Percentiles rank a stretch among this genome's conserved stretches.
Conservation (phyloP, 1,139 yeast species). For the Blastobotrys raffinosifermentans region DNA sequence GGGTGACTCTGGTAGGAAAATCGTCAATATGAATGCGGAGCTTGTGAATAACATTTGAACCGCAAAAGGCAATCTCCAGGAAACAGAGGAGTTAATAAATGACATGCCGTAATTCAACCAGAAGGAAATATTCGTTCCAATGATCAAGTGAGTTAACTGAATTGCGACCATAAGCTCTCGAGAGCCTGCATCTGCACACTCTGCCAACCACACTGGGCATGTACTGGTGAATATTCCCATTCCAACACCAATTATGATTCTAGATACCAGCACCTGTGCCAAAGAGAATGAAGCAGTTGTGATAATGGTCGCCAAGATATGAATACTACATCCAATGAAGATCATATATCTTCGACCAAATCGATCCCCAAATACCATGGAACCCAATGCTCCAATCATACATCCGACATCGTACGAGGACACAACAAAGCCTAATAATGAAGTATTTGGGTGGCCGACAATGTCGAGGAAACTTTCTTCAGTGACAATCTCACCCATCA, state of each 20-base stretch:
- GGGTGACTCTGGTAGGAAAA: constrained; percentile 44
- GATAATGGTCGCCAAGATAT: constrained; percentile 13
- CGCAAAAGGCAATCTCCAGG: constrained; percentile 30
- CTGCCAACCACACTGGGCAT: constrained; percentile 76
- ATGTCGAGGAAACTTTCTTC: constrained; percentile 16
- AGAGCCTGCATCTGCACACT: constrained; percentile 53
- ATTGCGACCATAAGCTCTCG: constrained; percentile 45
- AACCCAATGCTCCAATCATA: constrained; percentile 10
- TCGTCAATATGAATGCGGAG: constrained; percentile 20
- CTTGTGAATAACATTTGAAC: constrained; percentile 21
- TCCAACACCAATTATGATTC: constrained; percentile 51
- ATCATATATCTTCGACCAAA: constrained; percentile 13
- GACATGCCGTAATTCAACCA: constrained; percentile 13
- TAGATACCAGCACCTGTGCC: constrained; percentile 46
- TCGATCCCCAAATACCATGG: constrained; percentile 10
- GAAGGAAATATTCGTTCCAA: constrained; percentile 12
- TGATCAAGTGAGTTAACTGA: constrained; percentile 46
- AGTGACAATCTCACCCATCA: constrained; percentile 56
- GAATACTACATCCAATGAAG: constrained; percentile 12
- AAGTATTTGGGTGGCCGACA: constrained; percentile 8
- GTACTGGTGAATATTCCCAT: constrained; percentile 65
- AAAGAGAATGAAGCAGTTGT: constrained; percentile 35
- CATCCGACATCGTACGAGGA: constrained; percentile 15
- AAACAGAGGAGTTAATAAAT: constrained; percentile 14
- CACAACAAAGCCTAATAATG: constrained; percentile 19